phyloP scores from a whole-genome alignment of 2,329 filamentous ascomycete genomes.

The Didymella pomorum region DNA sequence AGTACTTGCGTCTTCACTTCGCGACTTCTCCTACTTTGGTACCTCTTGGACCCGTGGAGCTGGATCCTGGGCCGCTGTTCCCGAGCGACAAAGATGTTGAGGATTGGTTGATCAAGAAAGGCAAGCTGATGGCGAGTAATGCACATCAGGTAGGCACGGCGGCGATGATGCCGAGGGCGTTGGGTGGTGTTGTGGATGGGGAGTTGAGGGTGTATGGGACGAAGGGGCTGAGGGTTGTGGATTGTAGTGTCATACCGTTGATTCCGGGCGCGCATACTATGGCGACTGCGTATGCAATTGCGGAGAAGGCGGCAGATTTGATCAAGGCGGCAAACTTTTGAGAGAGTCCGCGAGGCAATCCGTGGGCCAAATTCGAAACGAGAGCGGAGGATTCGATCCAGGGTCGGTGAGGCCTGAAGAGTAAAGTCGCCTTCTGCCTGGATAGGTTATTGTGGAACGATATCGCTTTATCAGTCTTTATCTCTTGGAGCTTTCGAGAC shows the following conservation, averaged over 20 bases:
- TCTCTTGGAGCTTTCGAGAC: no score
- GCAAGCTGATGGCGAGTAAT: constrained; percentile 17
- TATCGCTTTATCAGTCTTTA: no score
- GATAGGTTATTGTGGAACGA: no score
- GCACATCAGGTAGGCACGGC: constrained; percentile 28
- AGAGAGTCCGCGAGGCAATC: no score
- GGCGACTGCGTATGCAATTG: constrained; percentile 35
- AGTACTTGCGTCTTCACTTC: constrained; percentile 18
- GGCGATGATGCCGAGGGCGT: constrained; percentile 32
- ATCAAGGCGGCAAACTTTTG: no score
- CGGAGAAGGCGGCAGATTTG: constrained; percentile 26
- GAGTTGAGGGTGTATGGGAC: constrained; percentile 33
- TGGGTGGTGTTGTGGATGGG: constrained; percentile 29
- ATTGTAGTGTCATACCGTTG: constrained; percentile 35
- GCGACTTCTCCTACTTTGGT: constrained; percentile 18
- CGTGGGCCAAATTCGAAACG: no score
- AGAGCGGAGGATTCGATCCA: no score
- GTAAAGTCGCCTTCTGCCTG: no score
- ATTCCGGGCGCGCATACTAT: constrained; percentile 32
- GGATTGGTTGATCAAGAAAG: constrained; percentile 14
- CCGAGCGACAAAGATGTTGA: constrained; percentile 28
- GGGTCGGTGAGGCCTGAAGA: no score
- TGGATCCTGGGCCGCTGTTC: constrained; percentile 30
- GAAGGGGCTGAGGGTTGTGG: constrained; percentile 32
- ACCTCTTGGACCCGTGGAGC: constrained; percentile 37